phyloP scores from a whole-genome alignment of 2,329 filamentous ascomycete genomes.

The Cladophialophora carrionii region DNA sequence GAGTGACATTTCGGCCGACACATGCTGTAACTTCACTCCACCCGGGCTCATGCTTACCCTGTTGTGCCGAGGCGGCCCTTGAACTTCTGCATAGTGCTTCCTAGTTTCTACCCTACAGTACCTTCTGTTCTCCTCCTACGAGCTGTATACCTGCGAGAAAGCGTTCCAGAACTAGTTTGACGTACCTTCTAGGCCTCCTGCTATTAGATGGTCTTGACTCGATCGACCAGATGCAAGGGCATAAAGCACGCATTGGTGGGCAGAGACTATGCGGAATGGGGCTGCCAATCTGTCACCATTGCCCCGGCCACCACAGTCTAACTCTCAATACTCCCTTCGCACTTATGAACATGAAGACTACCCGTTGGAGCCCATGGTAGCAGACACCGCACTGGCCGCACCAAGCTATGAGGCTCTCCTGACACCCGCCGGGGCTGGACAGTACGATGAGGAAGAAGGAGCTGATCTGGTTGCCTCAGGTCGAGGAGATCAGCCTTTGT shows the following conservation, averaged over 20 bases:
- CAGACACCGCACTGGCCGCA: background rate
- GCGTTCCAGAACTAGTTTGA: background rate
- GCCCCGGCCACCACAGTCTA: background rate
- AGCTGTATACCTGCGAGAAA: background rate
- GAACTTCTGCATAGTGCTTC: no score
- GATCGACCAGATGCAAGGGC: background rate
- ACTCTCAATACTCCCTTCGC: background rate
- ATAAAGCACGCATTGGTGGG: background rate
- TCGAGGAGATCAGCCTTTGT: background rate
- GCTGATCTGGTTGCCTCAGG: background rate
- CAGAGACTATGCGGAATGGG: background rate
- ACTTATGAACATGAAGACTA: background rate
- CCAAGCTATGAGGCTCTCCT: background rate
- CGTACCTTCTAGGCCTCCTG: no score
- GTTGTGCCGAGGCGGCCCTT: no score
- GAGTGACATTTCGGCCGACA: no score
- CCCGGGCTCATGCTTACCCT: no score
- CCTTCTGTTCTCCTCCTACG: background rate
- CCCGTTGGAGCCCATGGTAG: background rate
- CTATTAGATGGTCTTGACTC: no score
- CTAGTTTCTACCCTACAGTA: no score
- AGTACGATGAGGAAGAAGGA: conserved; percentile 2
- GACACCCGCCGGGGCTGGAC: background rate
- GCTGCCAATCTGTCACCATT: background rate
- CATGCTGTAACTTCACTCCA: no score